Base-by-base conservation (phyloP, 306 rosid genomes). In the Astragalus glycyphyllos region DNA sequence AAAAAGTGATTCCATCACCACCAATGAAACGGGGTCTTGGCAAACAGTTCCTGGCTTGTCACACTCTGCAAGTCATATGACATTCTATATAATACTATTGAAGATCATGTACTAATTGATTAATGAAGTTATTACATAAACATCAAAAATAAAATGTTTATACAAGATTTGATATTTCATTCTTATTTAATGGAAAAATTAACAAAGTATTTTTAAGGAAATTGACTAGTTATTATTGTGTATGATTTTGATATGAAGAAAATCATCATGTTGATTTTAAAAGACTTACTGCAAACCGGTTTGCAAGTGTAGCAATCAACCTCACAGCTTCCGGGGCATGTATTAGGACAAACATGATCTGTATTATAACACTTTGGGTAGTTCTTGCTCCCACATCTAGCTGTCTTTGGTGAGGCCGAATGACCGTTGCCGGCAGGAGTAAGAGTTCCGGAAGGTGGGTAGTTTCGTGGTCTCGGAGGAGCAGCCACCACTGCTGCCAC, bases 281-380 rank as follows among this genome's bases (percentile, higher is more conserved):
- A 1, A 15, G 32, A 50, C 90, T 85, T 88, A 88, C 88, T 70
- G 58, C 90, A 88, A 50, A 88, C 74, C 0, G 90, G 88, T 53
- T 84, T 88, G 81, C 88, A 88, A 65, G 85, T 77, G 65, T 65
- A 34, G 67, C 87, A 84, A 14, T 88, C 90, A 58, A 88, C 83
- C 71, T 85, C 81, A 73, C 94, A 85, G 8, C 78, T 82, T 49
- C 55, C 51, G 6, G 86, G 85, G 69, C 87, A 85, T 34, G 82
- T 37, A 11, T 32, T 72, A 7, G 87, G 93, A 56, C 89, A 87
- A 58, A 53, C 81, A 56, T 77, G 83, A 31, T 69, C 61, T 38
- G 65, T 73, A 56, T 76, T 54, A 64, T 87, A 84, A 65, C 86
- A 82, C 31, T 45, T 59, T 4, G 84, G 60, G 53, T 58, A 84